These are phyloP conservation scores for Mycena kentingensis DNA, from an alignment of 768 basidiomycete genomes.

Conservation along the genomic window DNA sequence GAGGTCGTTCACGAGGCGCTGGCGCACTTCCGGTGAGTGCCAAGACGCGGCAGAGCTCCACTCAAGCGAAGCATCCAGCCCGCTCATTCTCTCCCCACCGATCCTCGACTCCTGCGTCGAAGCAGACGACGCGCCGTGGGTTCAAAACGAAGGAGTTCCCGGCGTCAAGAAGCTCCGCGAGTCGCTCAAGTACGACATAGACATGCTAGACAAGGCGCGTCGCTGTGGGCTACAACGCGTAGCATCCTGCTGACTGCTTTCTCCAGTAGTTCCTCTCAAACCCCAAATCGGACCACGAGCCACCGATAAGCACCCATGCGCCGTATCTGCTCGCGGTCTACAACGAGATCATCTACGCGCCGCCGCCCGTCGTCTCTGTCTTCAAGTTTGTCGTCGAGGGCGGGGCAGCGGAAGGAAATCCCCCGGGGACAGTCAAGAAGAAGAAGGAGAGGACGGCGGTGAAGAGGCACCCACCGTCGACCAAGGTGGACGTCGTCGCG, in stretches of 20 bases:
- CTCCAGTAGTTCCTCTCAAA: slow-evolving; percentile 66
- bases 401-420: neutral
- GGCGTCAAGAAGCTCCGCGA: slow-evolving; percentile 51
- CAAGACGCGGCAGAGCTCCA: too few relatives aligned
- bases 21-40: too few relatives aligned
- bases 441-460: slow-evolving; percentile 23
- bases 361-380: slow-evolving; percentile 57
- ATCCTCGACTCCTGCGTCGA: slow-evolving; percentile 47
- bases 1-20: too few relatives aligned
- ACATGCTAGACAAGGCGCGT: slow-evolving; percentile 47
- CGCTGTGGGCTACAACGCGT: slow-evolving; percentile 1
- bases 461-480: slow-evolving; percentile 30
- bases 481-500: slow-evolving; percentile 82
- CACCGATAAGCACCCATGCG: slow-evolving; percentile 72
- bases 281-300: slow-evolving; percentile 44
- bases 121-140: slow-evolving; percentile 36
- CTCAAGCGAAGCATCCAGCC: too few relatives aligned
- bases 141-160: slow-evolving; percentile 31
- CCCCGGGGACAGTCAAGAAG: neutral
- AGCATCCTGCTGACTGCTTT: slow-evolving; percentile 15
- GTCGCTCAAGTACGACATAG: slow-evolving; percentile 46
- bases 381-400: slow-evolving; percentile 52
- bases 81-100: slow-evolving; percentile 39
- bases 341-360: slow-evolving; percentile 70
- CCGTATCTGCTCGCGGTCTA: slow-evolving; percentile 82